Conservation (phyloP, 2,329 filamentous ascomycete species). For the Botrytis galanthina region DNA sequence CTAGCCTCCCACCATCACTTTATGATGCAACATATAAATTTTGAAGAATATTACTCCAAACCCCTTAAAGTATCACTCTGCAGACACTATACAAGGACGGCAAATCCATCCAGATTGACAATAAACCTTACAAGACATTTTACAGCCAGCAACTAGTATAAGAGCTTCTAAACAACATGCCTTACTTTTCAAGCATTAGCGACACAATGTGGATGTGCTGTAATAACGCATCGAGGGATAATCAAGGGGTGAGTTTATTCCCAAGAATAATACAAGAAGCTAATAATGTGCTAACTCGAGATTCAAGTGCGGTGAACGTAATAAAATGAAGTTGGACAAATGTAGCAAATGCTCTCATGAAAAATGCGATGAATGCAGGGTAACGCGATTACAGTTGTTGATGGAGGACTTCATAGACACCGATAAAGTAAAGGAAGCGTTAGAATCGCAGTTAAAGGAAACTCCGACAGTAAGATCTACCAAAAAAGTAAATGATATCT, state of each 20-base stretch:
- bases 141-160: neutral
- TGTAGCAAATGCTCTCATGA: conserved; percentile 1
- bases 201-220: conserved; percentile 16
- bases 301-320: conserved; percentile 1
- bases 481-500: neutral
- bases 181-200: conserved; percentile 7
- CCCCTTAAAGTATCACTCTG: neutral
- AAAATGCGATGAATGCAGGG: neutral
- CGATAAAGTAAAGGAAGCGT: neutral
- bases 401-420: neutral
- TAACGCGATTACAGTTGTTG: neutral
- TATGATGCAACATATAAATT: neutral
- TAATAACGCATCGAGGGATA: neutral
- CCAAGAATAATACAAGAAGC: too few relatives aligned
- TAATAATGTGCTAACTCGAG: neutral
- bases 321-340: neutral
- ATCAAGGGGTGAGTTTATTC: neutral
- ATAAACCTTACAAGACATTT: neutral
- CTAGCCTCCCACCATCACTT: neutral
- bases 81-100: neutral
- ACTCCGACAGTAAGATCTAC: neutral
- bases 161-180: neutral
- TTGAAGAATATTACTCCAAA: neutral
- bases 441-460: neutral
- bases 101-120: neutral